phyloP scores from a whole-genome alignment of 805 yeast species.

The Sugiyamaella boreocaroliniensis region DNA sequence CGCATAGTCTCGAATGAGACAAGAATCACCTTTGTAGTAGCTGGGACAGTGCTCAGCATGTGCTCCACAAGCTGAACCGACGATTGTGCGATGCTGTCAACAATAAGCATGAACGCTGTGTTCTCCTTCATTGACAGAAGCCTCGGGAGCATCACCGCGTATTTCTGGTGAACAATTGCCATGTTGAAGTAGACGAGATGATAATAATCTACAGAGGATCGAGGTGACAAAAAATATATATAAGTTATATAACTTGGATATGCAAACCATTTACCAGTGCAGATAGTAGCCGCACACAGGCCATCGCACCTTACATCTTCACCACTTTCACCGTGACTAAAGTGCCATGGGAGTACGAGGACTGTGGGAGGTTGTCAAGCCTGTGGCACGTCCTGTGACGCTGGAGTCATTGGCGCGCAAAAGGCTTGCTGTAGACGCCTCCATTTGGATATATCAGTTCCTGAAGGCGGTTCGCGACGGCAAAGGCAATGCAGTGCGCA shows the following conservation, averaged over 20 bases:
- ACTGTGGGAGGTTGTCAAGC: slow-evolving; percentile 86
- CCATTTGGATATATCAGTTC: slow-evolving; percentile 97
- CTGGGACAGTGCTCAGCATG: slow-evolving; percentile 39
- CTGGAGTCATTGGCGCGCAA: slow-evolving; percentile 76
- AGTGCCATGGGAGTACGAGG: slow-evolving; percentile 86
- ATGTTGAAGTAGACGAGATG: not conserved
- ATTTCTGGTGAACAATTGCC: slow-evolving; percentile 23
- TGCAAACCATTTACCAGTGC: not conserved
- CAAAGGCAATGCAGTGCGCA: slow-evolving; percentile 68
- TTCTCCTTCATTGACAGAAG: slow-evolving; percentile 62
- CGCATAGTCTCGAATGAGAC: slow-evolving; percentile 62
- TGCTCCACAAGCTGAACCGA: slow-evolving; percentile 52
- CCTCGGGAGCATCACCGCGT: slow-evolving; percentile 51
- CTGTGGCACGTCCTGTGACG: slow-evolving; percentile 84
- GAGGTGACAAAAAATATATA: not conserved
- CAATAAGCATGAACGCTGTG: slow-evolving; percentile 63
- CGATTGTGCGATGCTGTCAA: slow-evolving; percentile 69
- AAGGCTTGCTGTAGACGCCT: slow-evolving; percentile 90
- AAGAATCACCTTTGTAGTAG: slow-evolving; percentile 38
- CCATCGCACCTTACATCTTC: not conserved
- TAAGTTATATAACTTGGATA: not conserved
- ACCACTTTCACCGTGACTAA: not conserved
- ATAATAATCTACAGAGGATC: not conserved
- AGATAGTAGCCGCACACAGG: not conserved
- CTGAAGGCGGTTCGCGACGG: slow-evolving; percentile 87